Evolutionary conservation across 805 yeast species (phyloP), one percentile per base, ranked within the genome.

Genomic region (Schwanniomyces vanrijiae): DNA sequence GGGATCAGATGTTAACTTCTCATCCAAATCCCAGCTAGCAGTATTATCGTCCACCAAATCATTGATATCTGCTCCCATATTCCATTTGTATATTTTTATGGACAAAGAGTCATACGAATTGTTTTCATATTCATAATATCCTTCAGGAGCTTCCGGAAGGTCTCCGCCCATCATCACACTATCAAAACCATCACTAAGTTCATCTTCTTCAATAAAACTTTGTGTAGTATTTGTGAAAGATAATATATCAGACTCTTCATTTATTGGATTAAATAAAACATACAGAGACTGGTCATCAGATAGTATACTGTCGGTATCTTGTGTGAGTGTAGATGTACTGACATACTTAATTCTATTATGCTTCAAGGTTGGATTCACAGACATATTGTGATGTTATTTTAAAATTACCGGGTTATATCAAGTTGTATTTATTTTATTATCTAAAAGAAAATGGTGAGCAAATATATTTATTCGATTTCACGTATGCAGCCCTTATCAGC

Each of bases 1-100:
- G 6, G 47, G 18, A 4, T 34, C 33, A 19, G 40, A 14, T 9
- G 40, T n/a, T 20, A 48, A 37, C 20, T 45, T 42, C 42, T 65
- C 69, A 42, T 67, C 72, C 39, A 69, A 51, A 46, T 69, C 65
- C 72, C 72, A 68, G 37, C 65, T 59, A 14, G 74, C 74, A 5
- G 62, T 56, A 50, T 69, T 68, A 45, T 68, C 74, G 47, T 64
- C 68, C 7, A 63, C 53, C 10, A 64, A 35, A 16, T 57, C 59
- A 14, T 48, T 54, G 7, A 49, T 42, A 16, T 51, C 42, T n/a
- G 50, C 43, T 13, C 37, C 38, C 18, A 37, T 11, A 25, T 44
- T 44, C 47, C 47, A 44, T 7, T 44, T 40, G 20, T 37, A 33
- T n/a, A 44, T 42, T 34, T 19, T 34, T 38, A 16, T 34, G 19